Base-by-base conservation (phyloP, 2,329 filamentous ascomycete genomes). In the Orbilia javanica region DNA sequence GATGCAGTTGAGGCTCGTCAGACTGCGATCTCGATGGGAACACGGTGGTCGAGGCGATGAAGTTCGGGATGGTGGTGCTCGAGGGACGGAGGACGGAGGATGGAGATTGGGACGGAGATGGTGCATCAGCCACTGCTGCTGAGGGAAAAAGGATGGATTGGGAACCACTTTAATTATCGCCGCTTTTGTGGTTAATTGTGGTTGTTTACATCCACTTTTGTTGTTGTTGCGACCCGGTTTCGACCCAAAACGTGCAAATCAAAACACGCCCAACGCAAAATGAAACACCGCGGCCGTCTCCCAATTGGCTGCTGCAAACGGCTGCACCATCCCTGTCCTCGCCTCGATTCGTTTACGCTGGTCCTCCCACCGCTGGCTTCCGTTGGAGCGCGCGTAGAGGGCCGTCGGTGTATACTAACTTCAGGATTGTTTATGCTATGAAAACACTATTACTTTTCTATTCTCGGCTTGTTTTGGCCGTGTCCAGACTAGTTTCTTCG, bases 231-330 rank as follows among this genome's bases (percentile, higher is more conserved):
- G 34, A 31, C 39, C 39, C 13, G 6, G 39, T 44, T n/a, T 13
- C 50, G 25, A 29, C 66, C 73, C 66, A 63, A 77, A 77, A 55
- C 67, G 74, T 78, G 44, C 74, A 78, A 72, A 78, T 68, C 74
- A 78, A 78, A 78, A 78, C 74, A 78, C 53, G 66, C 66, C 22
- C 66, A 71, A 66, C 39, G 29, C 73, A 66, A 60, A 66, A 18
- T 25, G 36, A 46, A 69, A 36, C 50, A 22, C 29, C 52, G 48
- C 64, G 46, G 46, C 50, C 22, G 50, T 20, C 10, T 53, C 31
- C n/a, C 34, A 20, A 50, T 36, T 46, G 57, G 44, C 25, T 25
- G 20, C 31, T 22, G 55, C 57, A 64, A 53, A 42, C 67, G 46
- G 55, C 68, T 36, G 20, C 4, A 6, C 34, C 34, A 64, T 48